Conservation (phyloP, 257 asterid genomes). For the Verbascum thapsus region DNA sequence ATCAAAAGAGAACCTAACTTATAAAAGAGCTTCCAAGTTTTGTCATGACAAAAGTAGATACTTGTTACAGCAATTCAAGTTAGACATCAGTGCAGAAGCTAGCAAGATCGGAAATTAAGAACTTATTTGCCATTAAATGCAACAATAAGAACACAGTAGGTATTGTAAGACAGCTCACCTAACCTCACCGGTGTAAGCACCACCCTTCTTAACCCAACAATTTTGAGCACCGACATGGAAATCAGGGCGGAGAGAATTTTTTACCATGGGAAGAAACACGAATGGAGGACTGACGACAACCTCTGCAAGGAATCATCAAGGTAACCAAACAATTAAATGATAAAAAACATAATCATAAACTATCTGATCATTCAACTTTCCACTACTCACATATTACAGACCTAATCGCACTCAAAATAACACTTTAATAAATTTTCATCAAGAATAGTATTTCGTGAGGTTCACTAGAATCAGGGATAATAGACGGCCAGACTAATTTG, state of each 20-base stretch:
- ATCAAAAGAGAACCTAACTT: conserved; percentile 24
- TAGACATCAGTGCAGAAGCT: neutral
- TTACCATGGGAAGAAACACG: conserved; percentile 78
- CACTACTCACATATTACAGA: conserved; percentile 6
- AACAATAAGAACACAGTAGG: neutral
- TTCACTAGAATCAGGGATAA: neutral
- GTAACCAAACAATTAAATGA: conserved; percentile 23
- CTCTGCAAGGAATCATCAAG: conserved; percentile 51
- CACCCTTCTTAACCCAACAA: conserved; percentile 98
- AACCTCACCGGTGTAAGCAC: conserved; percentile 97
- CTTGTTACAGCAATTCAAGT: neutral
- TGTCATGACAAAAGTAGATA: neutral
- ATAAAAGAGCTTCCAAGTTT: conserved; percentile 1
- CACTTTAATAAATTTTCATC: neutral
- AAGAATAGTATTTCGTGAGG: neutral
- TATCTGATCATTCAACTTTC: neutral
- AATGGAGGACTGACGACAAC: conserved; percentile 97
- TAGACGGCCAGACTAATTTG: neutral
- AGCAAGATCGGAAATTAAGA: neutral
- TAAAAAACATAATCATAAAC: conserved; percentile 1
- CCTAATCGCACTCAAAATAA: neutral
- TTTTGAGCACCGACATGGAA: conserved; percentile 96
- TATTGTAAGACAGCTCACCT: conserved; percentile 49
- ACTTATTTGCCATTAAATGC: neutral
- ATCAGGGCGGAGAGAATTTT: conserved; percentile 66